Evolutionary conservation across 768 basidiomycete genomes (phyloP).

Genomic region (Heimioporus sp.): DNA sequence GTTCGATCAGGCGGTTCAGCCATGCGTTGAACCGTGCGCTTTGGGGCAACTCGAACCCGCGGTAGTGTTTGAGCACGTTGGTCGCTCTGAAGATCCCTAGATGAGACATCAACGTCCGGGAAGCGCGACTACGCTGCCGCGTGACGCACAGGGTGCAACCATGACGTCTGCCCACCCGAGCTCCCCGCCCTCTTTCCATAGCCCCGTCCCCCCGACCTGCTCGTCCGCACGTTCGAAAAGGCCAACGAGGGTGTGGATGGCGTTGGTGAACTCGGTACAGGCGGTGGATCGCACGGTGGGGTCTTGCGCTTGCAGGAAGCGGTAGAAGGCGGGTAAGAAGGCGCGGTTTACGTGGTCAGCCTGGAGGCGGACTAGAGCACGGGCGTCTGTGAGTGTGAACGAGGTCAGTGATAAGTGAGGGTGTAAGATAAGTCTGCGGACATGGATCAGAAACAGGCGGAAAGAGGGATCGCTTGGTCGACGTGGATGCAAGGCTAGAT

Average conservation of each 20-base stretch:
- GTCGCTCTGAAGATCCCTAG: conserved; percentile 68
- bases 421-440: conserved; percentile 25
- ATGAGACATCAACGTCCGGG: background rate
- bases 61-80: conserved; percentile 63
- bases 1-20: conserved; percentile 50
- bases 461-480: conserved; percentile 50
- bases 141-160: conserved; percentile 62
- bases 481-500: conserved; percentile 47
- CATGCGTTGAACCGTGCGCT: conserved; percentile 51
- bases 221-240: conserved; percentile 52
- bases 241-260: conserved; percentile 48
- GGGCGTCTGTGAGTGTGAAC: conserved; percentile 46
- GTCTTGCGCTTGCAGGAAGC: conserved; percentile 71
- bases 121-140: background rate
- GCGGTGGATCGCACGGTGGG: conserved; percentile 45
- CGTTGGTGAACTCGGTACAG: conserved; percentile 52
- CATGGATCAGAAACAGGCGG: conserved; percentile 61
- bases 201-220: conserved; percentile 49
- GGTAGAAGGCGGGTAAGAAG: conserved; percentile 71
- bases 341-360: conserved; percentile 63
- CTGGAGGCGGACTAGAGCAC: conserved; percentile 65
- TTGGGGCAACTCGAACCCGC: conserved; percentile 57
- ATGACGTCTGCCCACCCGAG: conserved; percentile 66
- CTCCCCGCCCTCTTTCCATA: conserved; percentile 58
- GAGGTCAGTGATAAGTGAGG: no score